A percentile compares a stretch with the other conserved stretches of the same genome.
phyloP scores from a whole-genome alignment of 148 eudicot species.

The Silene conica region DNA sequence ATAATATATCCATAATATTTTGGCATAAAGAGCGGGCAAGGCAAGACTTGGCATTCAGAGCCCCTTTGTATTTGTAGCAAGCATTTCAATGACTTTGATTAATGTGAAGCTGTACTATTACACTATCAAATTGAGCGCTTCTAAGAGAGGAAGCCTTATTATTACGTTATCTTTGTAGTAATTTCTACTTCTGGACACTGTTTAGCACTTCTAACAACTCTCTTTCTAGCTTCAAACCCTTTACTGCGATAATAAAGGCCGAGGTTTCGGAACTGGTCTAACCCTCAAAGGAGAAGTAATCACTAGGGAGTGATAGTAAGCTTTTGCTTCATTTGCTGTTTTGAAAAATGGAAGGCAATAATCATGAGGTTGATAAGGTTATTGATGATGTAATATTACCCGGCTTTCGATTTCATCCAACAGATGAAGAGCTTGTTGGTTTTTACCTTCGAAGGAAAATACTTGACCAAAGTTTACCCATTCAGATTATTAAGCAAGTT shows the following conservation, averaged over 20 bases:
- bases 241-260: neutral
- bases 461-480: conserved; percentile 56
- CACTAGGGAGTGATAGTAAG: too few relatives aligned
- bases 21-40: conserved; percentile 42
- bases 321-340: conserved; percentile 12
- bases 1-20: too few relatives aligned
- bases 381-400: conserved; percentile 76
- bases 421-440: conserved; percentile 91
- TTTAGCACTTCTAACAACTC: conserved; percentile 16
- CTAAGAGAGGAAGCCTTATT: conserved; percentile 7
- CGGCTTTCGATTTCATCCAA: conserved; percentile 91
- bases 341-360: conserved; percentile 50
- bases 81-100: conserved; percentile 28
- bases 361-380: conserved; percentile 43
- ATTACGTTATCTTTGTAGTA: conserved; percentile 9
- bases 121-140: conserved; percentile 8
- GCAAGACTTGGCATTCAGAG: conserved; percentile 42
- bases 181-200: conserved; percentile 16
- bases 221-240: conserved; percentile 19
- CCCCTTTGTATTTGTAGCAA: conserved; percentile 27
- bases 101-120: conserved; percentile 19
- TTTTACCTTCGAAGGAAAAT: conserved; percentile 82
- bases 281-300: neutral
- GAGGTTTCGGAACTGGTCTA: neutral
- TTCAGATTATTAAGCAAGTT: conserved; percentile 86